A percentile compares a stretch with the other conserved stretches of the same genome.
phyloP scores from a whole-genome alignment of 1,139 yeast genomes.

The Wickerhamomyces sp. region DNA sequence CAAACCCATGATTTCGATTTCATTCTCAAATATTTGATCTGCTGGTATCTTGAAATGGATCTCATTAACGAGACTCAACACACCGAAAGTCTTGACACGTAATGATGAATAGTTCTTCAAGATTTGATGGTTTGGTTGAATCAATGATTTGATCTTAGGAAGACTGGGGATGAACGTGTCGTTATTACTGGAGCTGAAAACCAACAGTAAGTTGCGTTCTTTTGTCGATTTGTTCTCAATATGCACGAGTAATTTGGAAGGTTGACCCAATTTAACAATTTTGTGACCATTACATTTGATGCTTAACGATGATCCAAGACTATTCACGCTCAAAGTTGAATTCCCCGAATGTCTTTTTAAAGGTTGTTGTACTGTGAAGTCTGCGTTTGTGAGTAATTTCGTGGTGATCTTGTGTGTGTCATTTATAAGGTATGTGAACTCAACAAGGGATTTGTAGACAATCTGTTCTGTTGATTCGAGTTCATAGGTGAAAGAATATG shows the following conservation, averaged over 20 bases:
- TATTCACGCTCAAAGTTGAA: constrained; percentile 24
- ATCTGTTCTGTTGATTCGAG: constrained; percentile 23
- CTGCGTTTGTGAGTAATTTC: constrained; percentile 57
- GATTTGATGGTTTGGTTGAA: constrained; percentile 19
- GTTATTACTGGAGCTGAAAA: constrained; percentile 17
- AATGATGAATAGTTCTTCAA: constrained; percentile 33
- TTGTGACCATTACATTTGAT: constrained; percentile 64
- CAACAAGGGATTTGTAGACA: constrained; percentile 19
- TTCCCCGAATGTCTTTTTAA: constrained; percentile 3
- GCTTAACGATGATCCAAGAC: constrained; percentile 42
- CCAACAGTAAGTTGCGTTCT: constrained; percentile 36
- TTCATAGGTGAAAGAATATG: constrained; percentile 40
- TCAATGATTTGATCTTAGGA: constrained; percentile 21
- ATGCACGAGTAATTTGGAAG: constrained; percentile 60
- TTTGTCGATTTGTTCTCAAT: constrained; percentile 54
- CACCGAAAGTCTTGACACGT: constrained; percentile 38
- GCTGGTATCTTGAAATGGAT: constrained; percentile 49
- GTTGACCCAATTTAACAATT: constrained; percentile 54
- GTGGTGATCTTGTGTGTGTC: constrained; percentile 37
- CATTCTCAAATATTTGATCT: constrained; percentile 62
- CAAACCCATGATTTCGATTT: constrained; percentile 54
- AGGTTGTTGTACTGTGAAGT: constrained; percentile 29
- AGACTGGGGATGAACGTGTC: constrained; percentile 32
- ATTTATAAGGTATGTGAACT: constrained; percentile 25
- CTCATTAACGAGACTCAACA: constrained; percentile 61